A percentile compares a stretch with the other conserved stretches of the same genome.
phyloP scores from a whole-genome alignment of 1,284 basidiomycete genomes.

The Ceratobasidium sp. region DNA sequence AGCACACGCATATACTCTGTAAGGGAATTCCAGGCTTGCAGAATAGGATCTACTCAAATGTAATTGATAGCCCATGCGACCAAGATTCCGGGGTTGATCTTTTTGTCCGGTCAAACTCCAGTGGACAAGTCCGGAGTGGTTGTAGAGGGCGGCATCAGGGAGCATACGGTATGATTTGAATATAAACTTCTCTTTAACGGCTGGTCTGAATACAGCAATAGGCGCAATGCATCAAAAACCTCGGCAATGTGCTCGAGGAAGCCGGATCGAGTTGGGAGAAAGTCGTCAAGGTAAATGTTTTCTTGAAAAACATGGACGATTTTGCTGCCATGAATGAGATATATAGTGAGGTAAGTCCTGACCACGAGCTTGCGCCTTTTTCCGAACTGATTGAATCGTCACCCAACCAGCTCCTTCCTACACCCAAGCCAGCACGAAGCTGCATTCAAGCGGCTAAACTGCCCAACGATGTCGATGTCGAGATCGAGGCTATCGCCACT shows the following conservation, averaged over 20 bases:
- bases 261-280: slow-evolving; percentile 68
- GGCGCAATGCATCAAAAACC: slow-evolving; percentile 67
- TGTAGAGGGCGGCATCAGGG: slow-evolving; percentile 64
- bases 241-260: slow-evolving; percentile 63
- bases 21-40: neutral
- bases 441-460: slow-evolving; percentile 82
- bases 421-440: slow-evolving; percentile 79
- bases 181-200: neutral
- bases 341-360: slow-evolving; percentile 60
- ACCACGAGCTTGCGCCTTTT: neutral
- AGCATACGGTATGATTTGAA: slow-evolving; percentile 62
- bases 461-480: slow-evolving; percentile 79
- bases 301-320: slow-evolving; percentile 67
- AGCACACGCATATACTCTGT: slow-evolving; percentile 63
- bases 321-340: slow-evolving; percentile 66
- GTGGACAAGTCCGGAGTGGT: slow-evolving; percentile 60
- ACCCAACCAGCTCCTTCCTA: slow-evolving; percentile 59
- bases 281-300: slow-evolving; percentile 66
- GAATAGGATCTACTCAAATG: neutral
- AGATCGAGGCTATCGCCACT: slow-evolving; percentile 77
- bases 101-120: slow-evolving; percentile 68
- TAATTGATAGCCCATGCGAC: slow-evolving; percentile 35
- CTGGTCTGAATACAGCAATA: slow-evolving; percentile 47
- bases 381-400: neutral
- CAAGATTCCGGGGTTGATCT: slow-evolving; percentile 66